Base-by-base conservation (phyloP, 495 filamentous ascomycete genomes). In the Annulohypoxylon bovei region DNA sequence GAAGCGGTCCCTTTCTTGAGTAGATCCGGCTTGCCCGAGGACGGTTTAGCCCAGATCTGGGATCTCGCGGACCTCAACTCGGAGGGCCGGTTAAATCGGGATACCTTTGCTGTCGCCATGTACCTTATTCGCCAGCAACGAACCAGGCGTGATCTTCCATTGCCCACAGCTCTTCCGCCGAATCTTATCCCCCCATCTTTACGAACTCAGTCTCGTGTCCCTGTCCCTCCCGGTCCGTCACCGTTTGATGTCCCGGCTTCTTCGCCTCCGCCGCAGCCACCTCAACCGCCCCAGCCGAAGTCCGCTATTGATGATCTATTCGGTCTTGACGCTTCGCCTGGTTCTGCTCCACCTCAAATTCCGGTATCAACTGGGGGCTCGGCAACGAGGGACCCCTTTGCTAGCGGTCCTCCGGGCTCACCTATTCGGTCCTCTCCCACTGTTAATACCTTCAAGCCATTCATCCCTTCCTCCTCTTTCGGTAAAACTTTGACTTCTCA, bases 31-130 rank as follows among this genome's bases (percentile, higher is more conserved):
- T 84, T 99, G 7, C 86, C 93, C 0, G 95, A 98, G 71, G 96
- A 97, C 76, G 88, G 88, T 6, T 85, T 99, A 16, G 95, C 96
- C n/a, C 89, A 93, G 70, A 96, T 99, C 66, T 99, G 95, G 95
- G 96, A 99, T 76, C 85, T 99, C 22, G 91, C 96, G 5, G 95
- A 98, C 83, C 95, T 98, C 76, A 91, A 91, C 68, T 94, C 92
- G 14, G 92, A 94, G 59, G 95, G 95, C 8, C 90, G 89, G 62
- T 83, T 99, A 40, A 93, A 84, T 33, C 85, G 87, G 60, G 95
- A 99, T 77, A 94, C 96, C 74, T 99, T 99, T 75, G 95, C 95
- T 0, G 94, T 99, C 54, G 95, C 96, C 50, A 98, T 99, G 95
- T 94, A 97, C 76, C 85, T 99, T 33, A 97, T 99, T 69, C 87